Evolutionary conservation across 495 filamentous ascomycete species (phyloP).

Genomic region (Penicillium chermesinum): DNA sequence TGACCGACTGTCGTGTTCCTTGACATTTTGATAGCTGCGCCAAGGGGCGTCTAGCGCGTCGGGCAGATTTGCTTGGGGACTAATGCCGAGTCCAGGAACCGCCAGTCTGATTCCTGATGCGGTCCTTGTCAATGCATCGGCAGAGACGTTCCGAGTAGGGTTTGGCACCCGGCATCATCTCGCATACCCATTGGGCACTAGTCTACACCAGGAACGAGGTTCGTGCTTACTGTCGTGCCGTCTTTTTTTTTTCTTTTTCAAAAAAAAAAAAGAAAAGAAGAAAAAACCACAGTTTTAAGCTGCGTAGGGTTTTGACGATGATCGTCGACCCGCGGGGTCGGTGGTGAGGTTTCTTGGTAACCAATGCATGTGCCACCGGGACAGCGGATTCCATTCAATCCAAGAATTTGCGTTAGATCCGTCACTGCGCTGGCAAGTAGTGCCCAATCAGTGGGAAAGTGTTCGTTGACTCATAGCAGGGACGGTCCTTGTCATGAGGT

Average conservation of each 20-base stretch:
- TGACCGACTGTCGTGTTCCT: constrained; percentile 9
- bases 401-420: not conserved
- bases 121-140: constrained; percentile 13
- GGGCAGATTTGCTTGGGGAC: constrained; percentile 28
- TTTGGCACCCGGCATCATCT: constrained; percentile 19
- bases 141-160: constrained; percentile 10
- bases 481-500: not conserved
- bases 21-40: constrained; percentile 7
- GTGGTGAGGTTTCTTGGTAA: not conserved
- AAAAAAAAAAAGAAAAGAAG: too few species aligned
- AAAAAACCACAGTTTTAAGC: not conserved
- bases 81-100: constrained; percentile 21
- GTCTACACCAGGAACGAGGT: constrained; percentile 9
- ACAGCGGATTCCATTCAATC: not conserved
- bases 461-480: not conserved
- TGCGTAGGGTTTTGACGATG: not conserved
- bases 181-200: constrained; percentile 21
- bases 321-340: not conserved
- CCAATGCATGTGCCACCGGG: not conserved
- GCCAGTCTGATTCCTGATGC: constrained; percentile 19
- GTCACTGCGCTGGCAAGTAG: not conserved
- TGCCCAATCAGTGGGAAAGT: not conserved
- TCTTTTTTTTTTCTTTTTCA: too few species aligned
- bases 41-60: constrained; percentile 12
- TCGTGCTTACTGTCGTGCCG: not conserved